Base-by-base conservation (phyloP, 2,329 filamentous ascomycete species). In the Aureobasidium sp. region DNA sequence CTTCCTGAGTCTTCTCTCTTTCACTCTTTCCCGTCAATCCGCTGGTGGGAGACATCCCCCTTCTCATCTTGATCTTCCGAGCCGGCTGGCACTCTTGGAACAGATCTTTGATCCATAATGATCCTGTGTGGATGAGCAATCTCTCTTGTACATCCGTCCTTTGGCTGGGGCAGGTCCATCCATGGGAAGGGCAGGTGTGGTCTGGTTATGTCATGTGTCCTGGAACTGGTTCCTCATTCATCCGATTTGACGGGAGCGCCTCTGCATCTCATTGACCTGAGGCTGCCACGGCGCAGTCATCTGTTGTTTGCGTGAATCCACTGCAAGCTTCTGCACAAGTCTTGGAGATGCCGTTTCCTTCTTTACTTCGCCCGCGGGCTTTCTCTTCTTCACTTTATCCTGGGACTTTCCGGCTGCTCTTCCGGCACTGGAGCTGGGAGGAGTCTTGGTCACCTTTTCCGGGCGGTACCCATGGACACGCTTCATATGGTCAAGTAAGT, bases 401-500 rank as follows among this genome's bases (percentile, higher is more conserved):
- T 47, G 39, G 25, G 49, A 48, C 5, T 41, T 56, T 36, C 51
- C 29, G 9, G 39, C 20, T 39, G 9, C 15, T 52, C 56, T 52
- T 58, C 63, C 63, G 27, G 44, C 44, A 57, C n/a, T 47, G 29
- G 27, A 34, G 34, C 17, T 37, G 22, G 57, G 39, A 53, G 52
- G 48, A 47, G 53, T 49, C 57, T 52, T 49, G 52, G 56, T 42
- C 36, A 57, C 63, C 31, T 68, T 68, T 27, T 71, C 70, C 20
- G 63, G 57, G 14, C 37, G 47, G 70, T 83, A 84, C 67, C 84
- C 82, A 70, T 97, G 93, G 8, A 97, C 92, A 65, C 93, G 88
- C 78, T 91, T 90, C 92, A 97, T 97, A 81, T 97, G 93, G 77
- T 97, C 93, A 75, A 89, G 87, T 60, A 96, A 84, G 77, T 97